These are phyloP conservation scores for Linum tenue DNA, from an alignment of 345 rosid genomes.

Conservation along the genomic window DNA sequence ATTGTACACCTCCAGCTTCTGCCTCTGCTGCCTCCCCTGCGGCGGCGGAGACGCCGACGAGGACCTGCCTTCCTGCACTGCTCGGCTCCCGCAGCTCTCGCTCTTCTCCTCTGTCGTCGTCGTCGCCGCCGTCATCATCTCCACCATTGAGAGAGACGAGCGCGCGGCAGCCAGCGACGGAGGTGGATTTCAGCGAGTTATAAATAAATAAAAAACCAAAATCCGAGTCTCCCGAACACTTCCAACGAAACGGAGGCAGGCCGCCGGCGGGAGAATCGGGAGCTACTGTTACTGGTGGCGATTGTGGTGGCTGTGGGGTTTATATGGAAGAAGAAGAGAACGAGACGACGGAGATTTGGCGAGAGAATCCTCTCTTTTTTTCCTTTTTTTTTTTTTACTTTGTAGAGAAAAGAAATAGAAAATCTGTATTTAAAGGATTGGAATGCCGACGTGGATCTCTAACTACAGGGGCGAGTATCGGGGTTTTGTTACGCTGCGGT, in stretches of 20 bases:
- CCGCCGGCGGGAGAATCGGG: neutral
- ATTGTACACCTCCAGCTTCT: slow-evolving; percentile 7
- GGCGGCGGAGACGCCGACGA: slow-evolving; percentile 11
- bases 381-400: too few relatives aligned
- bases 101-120: slow-evolving; percentile 19
- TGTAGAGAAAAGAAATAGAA: too few relatives aligned
- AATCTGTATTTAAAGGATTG: too few relatives aligned
- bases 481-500: too few relatives aligned
- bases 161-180: neutral
- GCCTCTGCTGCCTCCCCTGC: slow-evolving; percentile 1
- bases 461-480: too few relatives aligned
- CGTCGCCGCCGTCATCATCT: neutral
- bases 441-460: too few relatives aligned
- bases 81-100: slow-evolving; percentile 62
- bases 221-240: neutral
- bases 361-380: neutral
- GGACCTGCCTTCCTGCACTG: slow-evolving; percentile 14
- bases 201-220: too few relatives aligned
- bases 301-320: neutral
- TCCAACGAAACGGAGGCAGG: neutral
- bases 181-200: neutral
- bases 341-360: neutral
- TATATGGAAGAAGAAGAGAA: neutral
- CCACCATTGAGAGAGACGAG: neutral
- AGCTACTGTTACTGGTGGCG: too few relatives aligned